Conservation (phyloP, 2,329 filamentous ascomycete species). For the Microcera coccophila region DNA sequence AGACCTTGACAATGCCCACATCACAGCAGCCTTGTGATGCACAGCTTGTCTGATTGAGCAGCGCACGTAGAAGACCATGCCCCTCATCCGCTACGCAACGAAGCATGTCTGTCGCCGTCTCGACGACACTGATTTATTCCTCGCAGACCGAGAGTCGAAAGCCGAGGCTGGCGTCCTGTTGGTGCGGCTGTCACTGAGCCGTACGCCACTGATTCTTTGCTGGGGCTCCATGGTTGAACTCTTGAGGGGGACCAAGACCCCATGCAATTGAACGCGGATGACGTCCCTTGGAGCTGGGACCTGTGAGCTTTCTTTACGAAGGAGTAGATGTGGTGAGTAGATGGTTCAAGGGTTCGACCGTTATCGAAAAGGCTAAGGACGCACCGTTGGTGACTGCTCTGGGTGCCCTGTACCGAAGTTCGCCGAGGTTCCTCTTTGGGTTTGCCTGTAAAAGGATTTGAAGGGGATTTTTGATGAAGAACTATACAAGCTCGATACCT, state of each 20-base stretch:
- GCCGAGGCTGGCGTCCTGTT: constrained; percentile 5
- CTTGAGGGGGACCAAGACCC: background rate
- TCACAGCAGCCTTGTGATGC: constrained; percentile 27
- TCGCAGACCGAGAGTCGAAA: constrained; percentile 9
- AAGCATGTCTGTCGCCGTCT: constrained; percentile 1
- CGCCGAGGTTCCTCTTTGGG: background rate
- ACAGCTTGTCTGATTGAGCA: constrained; percentile 6
- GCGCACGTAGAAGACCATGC: constrained; percentile 2
- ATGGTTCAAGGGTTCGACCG: constrained; percentile 13
- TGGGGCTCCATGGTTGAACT: background rate
- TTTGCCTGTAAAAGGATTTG: background rate
- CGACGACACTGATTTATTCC: constrained; percentile 4
- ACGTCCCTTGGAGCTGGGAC: background rate
- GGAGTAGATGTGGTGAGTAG: constrained; percentile 1
- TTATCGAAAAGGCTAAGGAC: constrained; percentile 9
- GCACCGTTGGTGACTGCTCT: constrained; percentile 2
- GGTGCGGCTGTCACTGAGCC: constrained; percentile 8
- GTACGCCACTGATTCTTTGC: constrained; percentile 3
- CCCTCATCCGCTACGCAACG: background rate
- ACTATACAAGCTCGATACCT: background rate
- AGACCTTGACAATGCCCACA: constrained; percentile 30
- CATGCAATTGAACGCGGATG: background rate
- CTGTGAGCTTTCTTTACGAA: background rate
- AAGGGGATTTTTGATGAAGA: background rate
- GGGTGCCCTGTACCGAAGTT: constrained; percentile 2